phyloP scores from a whole-genome alignment of 768 basidiomycete species.

The Lactifluus subvellereus region DNA sequence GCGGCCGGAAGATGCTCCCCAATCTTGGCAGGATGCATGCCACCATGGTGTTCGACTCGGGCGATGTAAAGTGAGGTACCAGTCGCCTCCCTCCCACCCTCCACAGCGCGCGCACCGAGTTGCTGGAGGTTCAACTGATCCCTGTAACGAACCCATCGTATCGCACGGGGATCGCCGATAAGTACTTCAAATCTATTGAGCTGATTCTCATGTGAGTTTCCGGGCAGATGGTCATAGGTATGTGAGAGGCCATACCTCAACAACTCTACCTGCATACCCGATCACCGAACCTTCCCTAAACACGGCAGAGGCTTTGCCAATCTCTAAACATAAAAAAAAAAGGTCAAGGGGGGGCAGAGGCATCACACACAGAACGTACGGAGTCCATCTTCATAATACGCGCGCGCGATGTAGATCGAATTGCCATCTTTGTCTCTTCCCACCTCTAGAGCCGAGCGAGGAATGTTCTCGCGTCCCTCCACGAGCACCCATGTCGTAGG shows the following conservation, averaged over 20 bases:
- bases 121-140: slow-evolving; percentile 41
- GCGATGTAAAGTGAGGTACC: slow-evolving; percentile 58
- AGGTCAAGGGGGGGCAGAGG: slow-evolving; percentile 13
- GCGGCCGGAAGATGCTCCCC: slow-evolving; percentile 47
- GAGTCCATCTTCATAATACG: slow-evolving; percentile 50
- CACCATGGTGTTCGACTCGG: slow-evolving; percentile 47
- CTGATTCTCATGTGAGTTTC: slow-evolving; percentile 33
- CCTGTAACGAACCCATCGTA: slow-evolving; percentile 51
- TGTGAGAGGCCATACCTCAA: slow-evolving; percentile 41
- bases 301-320: slow-evolving; percentile 56
- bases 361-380: slow-evolving; percentile 34
- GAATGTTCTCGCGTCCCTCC: slow-evolving; percentile 50
- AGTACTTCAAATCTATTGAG: slow-evolving; percentile 61
- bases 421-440: slow-evolving; percentile 51
- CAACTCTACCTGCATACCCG: slow-evolving; percentile 54
- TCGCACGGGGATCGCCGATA: slow-evolving; percentile 50
- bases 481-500: slow-evolving; percentile 60
- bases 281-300: slow-evolving; percentile 61
- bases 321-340: slow-evolving; percentile 36
- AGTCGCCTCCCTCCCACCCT: slow-evolving; percentile 60
- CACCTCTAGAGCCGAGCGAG: slow-evolving; percentile 44
- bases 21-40: slow-evolving; percentile 60
- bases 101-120: slow-evolving; percentile 51
- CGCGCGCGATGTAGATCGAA: slow-evolving; percentile 53
- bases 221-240: not conserved